Conservation (phyloP, 805 yeast species). For the Ogataea corticis region DNA sequence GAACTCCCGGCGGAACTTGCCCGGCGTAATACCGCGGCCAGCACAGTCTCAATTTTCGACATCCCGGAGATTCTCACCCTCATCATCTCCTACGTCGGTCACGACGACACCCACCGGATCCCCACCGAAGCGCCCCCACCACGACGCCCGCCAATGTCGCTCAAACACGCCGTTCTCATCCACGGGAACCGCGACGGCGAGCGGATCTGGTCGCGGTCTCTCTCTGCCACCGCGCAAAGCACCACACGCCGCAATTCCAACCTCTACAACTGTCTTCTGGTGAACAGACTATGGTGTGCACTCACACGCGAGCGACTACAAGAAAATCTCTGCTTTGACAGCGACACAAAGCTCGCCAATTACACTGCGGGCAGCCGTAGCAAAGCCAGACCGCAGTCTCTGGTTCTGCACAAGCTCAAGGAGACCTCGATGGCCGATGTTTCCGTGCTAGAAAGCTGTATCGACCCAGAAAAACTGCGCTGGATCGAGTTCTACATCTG, state of each 20-base stretch:
- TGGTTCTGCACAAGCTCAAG: constrained; percentile 67
- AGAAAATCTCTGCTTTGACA: constrained; percentile 54
- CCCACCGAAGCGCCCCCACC: constrained; percentile 63
- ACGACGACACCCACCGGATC: constrained; percentile 42
- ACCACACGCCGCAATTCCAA: constrained; percentile 4
- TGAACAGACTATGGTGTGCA: constrained; percentile 65
- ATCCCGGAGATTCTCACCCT: constrained; percentile 74
- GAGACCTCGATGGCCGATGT: constrained; percentile 52
- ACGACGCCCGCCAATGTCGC: constrained; percentile 69
- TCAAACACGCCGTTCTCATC: constrained; percentile 65
- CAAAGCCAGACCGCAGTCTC: constrained; percentile 32
- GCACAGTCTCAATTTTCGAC: constrained; percentile 21
- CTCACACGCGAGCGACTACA: constrained; percentile 56
- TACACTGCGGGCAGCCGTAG: constrained; percentile 10
- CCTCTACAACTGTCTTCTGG: constrained; percentile 63
- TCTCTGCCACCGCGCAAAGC: constrained; percentile 15
- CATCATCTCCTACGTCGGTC: constrained; percentile 63
- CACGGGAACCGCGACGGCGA: constrained; percentile 41
- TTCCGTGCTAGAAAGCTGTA: constrained; percentile 38
- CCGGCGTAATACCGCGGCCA: no score
- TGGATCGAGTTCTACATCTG: constrained; percentile 85
- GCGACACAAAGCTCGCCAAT: constrained; percentile 39
- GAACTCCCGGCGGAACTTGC: no score
- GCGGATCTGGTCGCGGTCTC: constrained; percentile 41
- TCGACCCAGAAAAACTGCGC: constrained; percentile 50